Percentiles rank a stretch among this genome's conserved stretches.
These are phyloP conservation scores for Panicum hallii DNA, from an alignment of 202 grass and related monocot genomes.

Conservation along the genomic window DNA sequence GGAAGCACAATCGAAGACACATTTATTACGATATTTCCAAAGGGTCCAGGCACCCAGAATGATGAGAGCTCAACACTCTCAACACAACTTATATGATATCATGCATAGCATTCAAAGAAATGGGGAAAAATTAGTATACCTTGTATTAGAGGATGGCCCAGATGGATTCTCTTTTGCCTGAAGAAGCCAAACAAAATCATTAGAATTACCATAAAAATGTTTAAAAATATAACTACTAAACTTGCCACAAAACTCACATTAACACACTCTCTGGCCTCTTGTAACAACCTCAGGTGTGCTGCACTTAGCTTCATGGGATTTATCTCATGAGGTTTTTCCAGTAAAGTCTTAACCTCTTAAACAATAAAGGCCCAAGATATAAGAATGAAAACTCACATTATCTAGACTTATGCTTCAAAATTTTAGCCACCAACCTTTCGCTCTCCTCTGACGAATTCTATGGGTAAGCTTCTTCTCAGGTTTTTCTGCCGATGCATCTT, in stretches of 20 bases:
- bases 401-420: not conserved
- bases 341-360: constrained; percentile 63
- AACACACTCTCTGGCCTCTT: constrained; percentile 64
- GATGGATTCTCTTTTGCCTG: constrained; percentile 62
- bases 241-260: constrained; percentile 46
- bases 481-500: constrained; percentile 35
- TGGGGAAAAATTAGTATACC: constrained; percentile 42
- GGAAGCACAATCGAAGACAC: not conserved
- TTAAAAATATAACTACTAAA: constrained; percentile 18
- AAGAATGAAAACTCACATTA: constrained; percentile 20
- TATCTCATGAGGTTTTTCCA: constrained; percentile 70
- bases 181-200: constrained; percentile 33
- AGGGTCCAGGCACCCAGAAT: not conserved
- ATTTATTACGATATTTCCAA: not conserved
- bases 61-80: not conserved
- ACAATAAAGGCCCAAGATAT: constrained; percentile 25
- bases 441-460: constrained; percentile 57
- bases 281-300: constrained; percentile 71
- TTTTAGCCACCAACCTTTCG: constrained; percentile 55
- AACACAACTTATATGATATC: not conserved
- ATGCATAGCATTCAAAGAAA: constrained; percentile 22
- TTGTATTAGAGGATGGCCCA: constrained; percentile 60
- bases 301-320: constrained; percentile 75
- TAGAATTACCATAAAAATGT: constrained; percentile 3
- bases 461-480: constrained; percentile 55